phyloP scores from a whole-genome alignment of 2,329 filamentous ascomycete genomes.

The Fusarium sp. region DNA sequence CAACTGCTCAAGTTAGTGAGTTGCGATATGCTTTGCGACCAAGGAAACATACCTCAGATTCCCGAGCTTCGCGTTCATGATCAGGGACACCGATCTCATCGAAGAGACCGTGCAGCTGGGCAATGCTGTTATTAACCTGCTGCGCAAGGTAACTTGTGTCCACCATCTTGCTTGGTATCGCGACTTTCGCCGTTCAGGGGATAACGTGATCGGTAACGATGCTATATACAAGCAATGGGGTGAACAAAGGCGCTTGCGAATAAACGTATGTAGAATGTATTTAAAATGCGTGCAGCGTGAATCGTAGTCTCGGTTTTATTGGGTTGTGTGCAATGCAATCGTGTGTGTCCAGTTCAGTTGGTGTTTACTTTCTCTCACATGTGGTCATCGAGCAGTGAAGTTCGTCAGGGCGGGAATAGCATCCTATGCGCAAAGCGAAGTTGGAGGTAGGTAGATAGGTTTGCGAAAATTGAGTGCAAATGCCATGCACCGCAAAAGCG shows the following conservation, averaged over 20 bases:
- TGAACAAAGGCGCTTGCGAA: constrained; percentile 4
- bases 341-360: constrained; percentile 16
- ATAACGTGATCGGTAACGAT: constrained; percentile 23
- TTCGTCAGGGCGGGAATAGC: constrained; percentile 37
- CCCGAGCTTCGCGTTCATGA: constrained; percentile 90
- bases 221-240: constrained; percentile 21
- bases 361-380: constrained; percentile 44
- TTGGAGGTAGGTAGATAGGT: background rate
- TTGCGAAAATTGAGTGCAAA: constrained; percentile 5
- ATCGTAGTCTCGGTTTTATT: constrained; percentile 26
- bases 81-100: constrained; percentile 96
- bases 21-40: background rate
- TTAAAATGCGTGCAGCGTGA: constrained; percentile 11
- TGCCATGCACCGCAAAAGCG: constrained; percentile 31
- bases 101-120: constrained; percentile 91
- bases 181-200: constrained; percentile 16
- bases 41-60: constrained; percentile 76
- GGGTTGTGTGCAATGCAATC: constrained; percentile 22
- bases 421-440: constrained; percentile 39
- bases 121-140: constrained; percentile 94
- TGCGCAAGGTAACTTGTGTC: constrained; percentile 93
- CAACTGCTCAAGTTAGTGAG: constrained; percentile 64
- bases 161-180: constrained; percentile 60
- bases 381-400: constrained; percentile 41
- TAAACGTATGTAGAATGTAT: constrained; percentile 9